These are phyloP conservation scores for Eimeria nieschulzi DNA, from an alignment of 169 alveolate species.

Conservation along the genomic window DNA sequence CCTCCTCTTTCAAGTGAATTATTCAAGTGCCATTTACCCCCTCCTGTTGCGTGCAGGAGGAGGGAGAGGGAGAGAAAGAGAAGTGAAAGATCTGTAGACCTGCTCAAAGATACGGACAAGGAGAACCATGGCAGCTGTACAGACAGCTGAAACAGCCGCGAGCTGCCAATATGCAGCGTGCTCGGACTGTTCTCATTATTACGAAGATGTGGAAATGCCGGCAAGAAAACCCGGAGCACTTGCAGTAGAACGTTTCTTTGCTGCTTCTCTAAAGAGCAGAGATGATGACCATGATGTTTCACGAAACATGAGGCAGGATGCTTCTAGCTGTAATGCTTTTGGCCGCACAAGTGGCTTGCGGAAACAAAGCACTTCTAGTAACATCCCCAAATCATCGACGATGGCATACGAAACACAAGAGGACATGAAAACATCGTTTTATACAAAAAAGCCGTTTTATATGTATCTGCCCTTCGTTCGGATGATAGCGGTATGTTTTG, in stretches of 20 bases:
- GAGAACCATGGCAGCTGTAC: no score
- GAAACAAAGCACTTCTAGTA: no score
- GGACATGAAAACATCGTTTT: neutral
- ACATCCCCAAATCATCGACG: neutral
- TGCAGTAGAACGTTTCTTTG: neutral
- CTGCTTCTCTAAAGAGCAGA: neutral
- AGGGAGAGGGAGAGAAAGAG: no score
- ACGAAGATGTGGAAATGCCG: conserved; percentile 7
- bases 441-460: neutral
- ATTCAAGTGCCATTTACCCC: no score
- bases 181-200: neutral
- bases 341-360: neutral
- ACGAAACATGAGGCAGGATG: neutral
- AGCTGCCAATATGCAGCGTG: no score
- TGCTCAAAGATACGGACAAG: no score
- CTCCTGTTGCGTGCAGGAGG: no score
- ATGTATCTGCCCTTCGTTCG: neutral
- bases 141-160: no score
- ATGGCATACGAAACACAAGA: neutral
- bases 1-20: no score
- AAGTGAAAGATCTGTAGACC: no score
- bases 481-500: neutral
- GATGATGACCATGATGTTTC: neutral
- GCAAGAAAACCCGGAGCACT: neutral
- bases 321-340: neutral